Conservation (phyloP, 192 early-diverging fungal genomes). For the Rhizophagus prolifer region DNA sequence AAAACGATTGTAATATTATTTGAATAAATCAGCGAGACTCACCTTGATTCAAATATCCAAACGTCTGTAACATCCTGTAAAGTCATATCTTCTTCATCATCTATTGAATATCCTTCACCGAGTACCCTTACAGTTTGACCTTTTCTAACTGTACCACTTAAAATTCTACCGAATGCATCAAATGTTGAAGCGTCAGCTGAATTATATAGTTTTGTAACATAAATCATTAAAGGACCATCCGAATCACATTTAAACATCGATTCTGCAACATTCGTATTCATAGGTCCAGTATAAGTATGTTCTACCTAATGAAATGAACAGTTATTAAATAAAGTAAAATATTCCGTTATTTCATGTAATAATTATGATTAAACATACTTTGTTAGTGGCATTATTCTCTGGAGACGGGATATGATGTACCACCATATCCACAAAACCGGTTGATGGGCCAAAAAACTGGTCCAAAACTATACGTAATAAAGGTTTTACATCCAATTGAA, state of each 20-base stretch:
- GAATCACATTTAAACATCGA: slow-evolving; percentile 82
- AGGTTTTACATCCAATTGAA: slow-evolving; percentile 81
- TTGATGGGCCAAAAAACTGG: slow-evolving; percentile 88
- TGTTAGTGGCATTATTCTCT: slow-evolving; percentile 65
- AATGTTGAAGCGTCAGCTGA: slow-evolving; percentile 82
- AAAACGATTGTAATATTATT: background rate
- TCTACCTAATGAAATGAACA: slow-evolving; percentile 38
- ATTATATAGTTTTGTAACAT: slow-evolving; percentile 91
- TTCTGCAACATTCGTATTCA: slow-evolving; percentile 56
- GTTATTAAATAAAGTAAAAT: background rate
- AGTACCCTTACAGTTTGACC: slow-evolving; percentile 86
- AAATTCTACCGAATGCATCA: slow-evolving; percentile 90
- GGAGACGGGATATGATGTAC: slow-evolving; percentile 79
- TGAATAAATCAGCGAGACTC: slow-evolving; percentile 24
- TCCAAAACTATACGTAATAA: slow-evolving; percentile 77
- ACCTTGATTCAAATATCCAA: slow-evolving; percentile 82
- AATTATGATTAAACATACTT: slow-evolving; percentile 28
- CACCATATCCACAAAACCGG: slow-evolving; percentile 91
- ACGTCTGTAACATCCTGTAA: slow-evolving; percentile 71
- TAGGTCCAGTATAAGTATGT: slow-evolving; percentile 61
- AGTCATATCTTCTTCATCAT: slow-evolving; percentile 97
- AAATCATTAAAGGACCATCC: slow-evolving; percentile 89
- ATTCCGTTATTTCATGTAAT: background rate
- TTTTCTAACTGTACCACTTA: slow-evolving; percentile 79
- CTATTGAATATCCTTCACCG: slow-evolving; percentile 86